These are phyloP conservation scores for Crithidia mellificae DNA, from an alignment of 208 protist species.

Conservation along the genomic window DNA sequence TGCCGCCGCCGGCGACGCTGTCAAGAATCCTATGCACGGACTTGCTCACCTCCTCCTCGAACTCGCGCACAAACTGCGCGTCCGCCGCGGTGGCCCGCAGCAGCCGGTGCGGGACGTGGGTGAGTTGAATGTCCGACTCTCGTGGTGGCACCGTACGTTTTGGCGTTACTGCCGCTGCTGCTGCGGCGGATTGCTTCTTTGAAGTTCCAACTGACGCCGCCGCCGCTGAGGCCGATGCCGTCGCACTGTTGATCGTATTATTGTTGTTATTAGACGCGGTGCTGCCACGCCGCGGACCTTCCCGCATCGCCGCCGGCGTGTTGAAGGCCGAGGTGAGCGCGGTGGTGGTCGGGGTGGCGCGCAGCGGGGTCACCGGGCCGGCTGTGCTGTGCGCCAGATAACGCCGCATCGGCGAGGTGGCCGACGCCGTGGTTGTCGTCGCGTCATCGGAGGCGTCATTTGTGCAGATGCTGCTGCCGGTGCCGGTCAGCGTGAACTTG, in stretches of 20 bases:
- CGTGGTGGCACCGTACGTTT: neutral
- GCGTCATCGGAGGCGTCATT: neutral
- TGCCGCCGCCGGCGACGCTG: conserved; percentile 1
- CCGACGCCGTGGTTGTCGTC: neutral
- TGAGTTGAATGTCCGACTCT: conserved; percentile 26
- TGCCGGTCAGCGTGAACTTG: neutral
- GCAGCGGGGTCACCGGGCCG: conserved; percentile 18
- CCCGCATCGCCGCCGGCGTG: conserved; percentile 10
- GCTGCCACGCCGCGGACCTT: conserved; percentile 10
- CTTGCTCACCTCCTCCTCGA: conserved; percentile 33
- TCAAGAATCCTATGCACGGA: conserved; percentile 20
- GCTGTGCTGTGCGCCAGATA: conserved; percentile 6
- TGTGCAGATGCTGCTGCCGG: neutral
- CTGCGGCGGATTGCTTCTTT: neutral
- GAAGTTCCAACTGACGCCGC: neutral
- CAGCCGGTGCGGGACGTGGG: conserved; percentile 24
- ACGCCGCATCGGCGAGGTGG: conserved; percentile 14
- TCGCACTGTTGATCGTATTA: too few relatives aligned
- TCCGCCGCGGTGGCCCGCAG: conserved; percentile 20
- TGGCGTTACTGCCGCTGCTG: neutral
- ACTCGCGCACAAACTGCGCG: conserved; percentile 33
- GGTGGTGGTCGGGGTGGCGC: conserved; percentile 11
- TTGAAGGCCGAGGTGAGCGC: conserved; percentile 18
- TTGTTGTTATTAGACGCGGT: neutral
- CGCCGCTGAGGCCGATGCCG: conserved; percentile 2